A percentile compares a stretch with the other conserved stretches of the same genome.
These are phyloP conservation scores for Rhexocercosporidium sp. DNA, from an alignment of 2,329 filamentous ascomycete genomes.

Conservation along the genomic window DNA sequence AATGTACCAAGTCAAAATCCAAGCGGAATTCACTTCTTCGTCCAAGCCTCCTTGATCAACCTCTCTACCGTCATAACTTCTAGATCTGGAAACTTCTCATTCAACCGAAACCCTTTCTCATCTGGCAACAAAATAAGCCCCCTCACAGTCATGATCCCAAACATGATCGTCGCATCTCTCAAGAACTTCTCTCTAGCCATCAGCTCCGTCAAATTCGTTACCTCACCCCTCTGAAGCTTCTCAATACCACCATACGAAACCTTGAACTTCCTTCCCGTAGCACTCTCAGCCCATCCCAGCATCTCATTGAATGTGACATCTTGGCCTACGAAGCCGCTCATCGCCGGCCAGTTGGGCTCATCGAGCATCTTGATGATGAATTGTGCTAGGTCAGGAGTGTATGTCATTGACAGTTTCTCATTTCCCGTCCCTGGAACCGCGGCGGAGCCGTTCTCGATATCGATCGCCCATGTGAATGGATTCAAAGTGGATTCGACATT, in stretches of 20 bases:
- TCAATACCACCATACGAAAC: neutral
- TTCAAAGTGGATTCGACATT: neutral
- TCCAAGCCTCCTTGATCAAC: neutral
- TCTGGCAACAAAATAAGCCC: neutral
- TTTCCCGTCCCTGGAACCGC: neutral
- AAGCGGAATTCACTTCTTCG: neutral
- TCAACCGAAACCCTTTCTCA: neutral
- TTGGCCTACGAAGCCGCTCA: neutral
- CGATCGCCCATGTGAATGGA: neutral
- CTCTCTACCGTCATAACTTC: neutral
- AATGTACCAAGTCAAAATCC: neutral
- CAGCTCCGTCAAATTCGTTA: neutral
- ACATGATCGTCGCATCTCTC: neutral
- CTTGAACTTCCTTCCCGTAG: neutral
- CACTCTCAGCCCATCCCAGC: neutral
- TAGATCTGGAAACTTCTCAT: constrained; percentile 2
- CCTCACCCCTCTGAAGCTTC: neutral
- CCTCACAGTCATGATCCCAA: neutral
- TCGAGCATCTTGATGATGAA: neutral
- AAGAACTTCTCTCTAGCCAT: neutral
- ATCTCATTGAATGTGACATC: constrained; percentile 4
- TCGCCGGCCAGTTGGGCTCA: neutral
- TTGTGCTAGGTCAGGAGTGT: neutral
- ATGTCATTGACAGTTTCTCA: neutral
- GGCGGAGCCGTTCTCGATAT: neutral